Percentiles rank a stretch among this genome's conserved stretches.
Conservation (phyloP, 305 asterid species). For the Solanum hybrid region DNA sequence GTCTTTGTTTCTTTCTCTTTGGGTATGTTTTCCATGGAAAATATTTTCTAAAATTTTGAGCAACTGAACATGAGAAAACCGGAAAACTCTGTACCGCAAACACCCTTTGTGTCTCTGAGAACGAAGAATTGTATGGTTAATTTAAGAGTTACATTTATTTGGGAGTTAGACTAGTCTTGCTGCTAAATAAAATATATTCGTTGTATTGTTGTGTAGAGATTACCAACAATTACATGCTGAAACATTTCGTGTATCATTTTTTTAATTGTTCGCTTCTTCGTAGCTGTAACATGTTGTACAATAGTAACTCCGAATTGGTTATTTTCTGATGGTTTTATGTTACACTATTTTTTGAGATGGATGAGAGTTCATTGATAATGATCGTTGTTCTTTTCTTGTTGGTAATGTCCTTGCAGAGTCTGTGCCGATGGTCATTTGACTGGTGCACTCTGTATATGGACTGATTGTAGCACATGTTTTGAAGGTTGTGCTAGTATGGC, state of each 20-base stretch:
- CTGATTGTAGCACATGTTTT: slow-evolving; percentile 87
- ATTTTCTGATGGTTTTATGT: not conserved
- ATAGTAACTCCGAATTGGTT: not conserved
- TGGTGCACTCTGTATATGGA: slow-evolving; percentile 94
- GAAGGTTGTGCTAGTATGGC: slow-evolving; percentile 75
- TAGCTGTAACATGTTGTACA: not conserved
- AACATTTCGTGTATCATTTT: not conserved
- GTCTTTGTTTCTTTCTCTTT: not conserved
- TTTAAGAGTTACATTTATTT: not conserved
- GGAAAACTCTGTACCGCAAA: not conserved
- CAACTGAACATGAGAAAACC: not conserved
- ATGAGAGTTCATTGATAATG: not conserved
- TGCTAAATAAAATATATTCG: not conserved
- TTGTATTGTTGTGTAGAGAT: not conserved
- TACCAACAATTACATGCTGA: not conserved
- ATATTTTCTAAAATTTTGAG: not conserved
- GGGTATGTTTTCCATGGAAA: not conserved
- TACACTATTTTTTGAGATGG: not conserved
- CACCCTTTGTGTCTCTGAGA: not conserved
- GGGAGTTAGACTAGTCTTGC: not conserved
- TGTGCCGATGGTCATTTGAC: slow-evolving; percentile 96
- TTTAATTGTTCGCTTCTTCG: not conserved
- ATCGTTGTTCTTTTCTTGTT: not conserved
- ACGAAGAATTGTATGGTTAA: not conserved
- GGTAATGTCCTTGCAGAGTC: slow-evolving; percentile 34